Conservation (phyloP, 2,329 filamentous ascomycete species). For the Harringtonia aguacate region DNA sequence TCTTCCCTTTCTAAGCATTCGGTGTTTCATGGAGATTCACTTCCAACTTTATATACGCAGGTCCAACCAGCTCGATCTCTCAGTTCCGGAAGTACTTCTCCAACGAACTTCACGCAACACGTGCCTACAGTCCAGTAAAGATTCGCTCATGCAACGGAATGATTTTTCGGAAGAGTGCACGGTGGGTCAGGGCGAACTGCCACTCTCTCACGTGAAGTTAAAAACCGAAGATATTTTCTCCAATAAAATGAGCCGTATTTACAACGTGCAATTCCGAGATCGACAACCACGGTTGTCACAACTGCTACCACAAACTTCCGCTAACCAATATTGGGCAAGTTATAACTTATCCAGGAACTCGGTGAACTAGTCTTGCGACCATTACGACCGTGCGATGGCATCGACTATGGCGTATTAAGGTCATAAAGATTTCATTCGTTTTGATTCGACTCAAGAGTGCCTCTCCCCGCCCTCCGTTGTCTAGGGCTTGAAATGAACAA, state of each 20-base stretch:
- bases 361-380: neutral
- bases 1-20: neutral
- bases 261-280: constrained; percentile 1
- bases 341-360: neutral
- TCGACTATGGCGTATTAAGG: too few species aligned
- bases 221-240: neutral
- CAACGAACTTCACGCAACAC: neutral
- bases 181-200: neutral
- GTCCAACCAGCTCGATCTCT: too few species aligned
- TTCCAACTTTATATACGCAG: too few species aligned
- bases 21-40: too few species aligned
- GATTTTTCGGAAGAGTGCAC: neutral
- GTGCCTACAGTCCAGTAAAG: neutral
- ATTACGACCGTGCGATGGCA: too few species aligned
- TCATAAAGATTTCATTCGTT: neutral
- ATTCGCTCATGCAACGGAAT: neutral
- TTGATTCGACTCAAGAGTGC: neutral
- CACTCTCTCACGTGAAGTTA: neutral
- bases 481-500: too few species aligned
- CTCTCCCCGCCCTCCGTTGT: too few species aligned
- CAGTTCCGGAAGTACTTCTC: too few species aligned
- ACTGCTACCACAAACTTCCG: neutral
- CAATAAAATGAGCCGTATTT: constrained; percentile 2
- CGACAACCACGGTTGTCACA: neutral
- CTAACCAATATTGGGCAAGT: neutral